Base-by-base conservation (phyloP, 2,329 filamentous ascomycete species). In the Apiospora hydei region DNA sequence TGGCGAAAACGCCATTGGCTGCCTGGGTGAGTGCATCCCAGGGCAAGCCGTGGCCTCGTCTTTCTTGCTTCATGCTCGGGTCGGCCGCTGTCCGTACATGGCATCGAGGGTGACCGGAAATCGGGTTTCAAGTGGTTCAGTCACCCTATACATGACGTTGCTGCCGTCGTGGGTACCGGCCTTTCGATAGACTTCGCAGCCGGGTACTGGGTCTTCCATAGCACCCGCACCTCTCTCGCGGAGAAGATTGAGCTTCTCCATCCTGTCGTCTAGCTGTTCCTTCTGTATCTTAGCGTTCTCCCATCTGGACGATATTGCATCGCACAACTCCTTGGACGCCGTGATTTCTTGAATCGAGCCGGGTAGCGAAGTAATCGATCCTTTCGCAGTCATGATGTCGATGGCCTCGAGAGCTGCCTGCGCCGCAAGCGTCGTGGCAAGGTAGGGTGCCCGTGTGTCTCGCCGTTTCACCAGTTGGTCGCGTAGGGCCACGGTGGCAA, bases 321-420 rank as follows among this genome's bases (percentile, higher is more conserved):
- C 41, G 53, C 69, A 46, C 4, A 70, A 43, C 69, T 70, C 69
- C 53, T 47, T 61, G 13, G 69, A 53, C 18, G 57, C 57, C 41
- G 43, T 70, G 41, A 66, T 47, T 34, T 70, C 69, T 66, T 70
- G 51, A 7, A 70, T 70, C 38, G 69, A 70, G n/a, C 41, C 57
- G 21, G 69, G 46, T 1, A 70, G 38, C 53, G 69, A 70, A 18
- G 69, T 26, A 6, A 64, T 24, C 16, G 69, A 46, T 21, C 69
- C 69, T 8, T 43, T 47, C 21, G 69, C 69, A 24, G 69, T 70
- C 69, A 70, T 61, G 13, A 70, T 70, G 53, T 70, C 69, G 13
- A 64, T 47, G 26, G 69, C 69, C 53, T 70, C 69, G 41, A 38
- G n/a, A 7, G 69, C 69, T 38, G 69, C 69, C 24, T 70, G 57